phyloP scores from a whole-genome alignment of 176 grass and related monocot species.

The Elaeis guineensis region DNA sequence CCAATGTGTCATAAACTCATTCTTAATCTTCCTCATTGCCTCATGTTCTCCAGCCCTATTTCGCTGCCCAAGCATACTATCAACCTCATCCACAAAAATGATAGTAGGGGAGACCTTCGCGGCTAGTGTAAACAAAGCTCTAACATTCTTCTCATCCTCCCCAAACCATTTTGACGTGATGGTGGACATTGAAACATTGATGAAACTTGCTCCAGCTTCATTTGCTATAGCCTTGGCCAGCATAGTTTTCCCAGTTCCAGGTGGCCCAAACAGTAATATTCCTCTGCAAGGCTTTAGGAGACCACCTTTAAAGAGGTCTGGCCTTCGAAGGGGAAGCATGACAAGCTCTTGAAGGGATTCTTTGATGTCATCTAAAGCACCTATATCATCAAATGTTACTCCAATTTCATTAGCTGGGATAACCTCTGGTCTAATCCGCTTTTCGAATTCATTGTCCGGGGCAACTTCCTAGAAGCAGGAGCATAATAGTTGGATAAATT shows the following conservation, averaged over 20 bases:
- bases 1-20: constrained; percentile 86
- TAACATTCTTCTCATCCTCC: constrained; percentile 81
- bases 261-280: constrained; percentile 75
- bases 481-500: background rate
- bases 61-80: constrained; percentile 81
- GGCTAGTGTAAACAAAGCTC: constrained; percentile 66
- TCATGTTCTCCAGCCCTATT: constrained; percentile 74
- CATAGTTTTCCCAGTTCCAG: constrained; percentile 82
- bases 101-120: constrained; percentile 76
- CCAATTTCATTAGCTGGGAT: constrained; percentile 77
- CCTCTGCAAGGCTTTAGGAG: constrained; percentile 74
- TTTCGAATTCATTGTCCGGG: constrained; percentile 83
- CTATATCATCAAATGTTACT: constrained; percentile 74
- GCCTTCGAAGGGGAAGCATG: constrained; percentile 67
- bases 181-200: constrained; percentile 81
- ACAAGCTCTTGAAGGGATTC: constrained; percentile 83
- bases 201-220: constrained; percentile 79
- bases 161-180: constrained; percentile 85
- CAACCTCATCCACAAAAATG: constrained; percentile 75
- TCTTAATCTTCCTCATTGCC: constrained; percentile 87
- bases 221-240: constrained; percentile 84
- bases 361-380: constrained; percentile 73
- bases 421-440: constrained; percentile 73
- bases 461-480: constrained; percentile 32
- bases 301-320: constrained; percentile 80